Conservation (phyloP, 352 stramenopile species). For the Phytopythium litorale region DNA sequence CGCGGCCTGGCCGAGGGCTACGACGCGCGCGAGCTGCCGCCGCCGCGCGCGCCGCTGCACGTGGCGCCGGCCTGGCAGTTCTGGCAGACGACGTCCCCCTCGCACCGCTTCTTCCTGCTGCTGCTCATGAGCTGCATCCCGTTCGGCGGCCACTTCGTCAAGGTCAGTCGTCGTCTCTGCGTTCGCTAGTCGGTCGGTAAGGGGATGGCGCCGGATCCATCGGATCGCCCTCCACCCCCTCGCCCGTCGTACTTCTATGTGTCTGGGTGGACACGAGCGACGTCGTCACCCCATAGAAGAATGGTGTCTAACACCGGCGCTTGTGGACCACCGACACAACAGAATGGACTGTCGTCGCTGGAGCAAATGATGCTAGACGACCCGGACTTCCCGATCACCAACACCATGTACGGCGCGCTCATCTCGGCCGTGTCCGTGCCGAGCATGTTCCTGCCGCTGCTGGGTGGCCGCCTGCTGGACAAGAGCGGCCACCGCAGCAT, state of each 20-base stretch:
- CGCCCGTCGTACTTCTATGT: neutral
- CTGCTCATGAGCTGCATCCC: slow-evolving; percentile 84
- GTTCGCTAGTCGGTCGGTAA: neutral
- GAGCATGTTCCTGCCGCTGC: slow-evolving; percentile 80
- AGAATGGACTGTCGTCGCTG: slow-evolving; percentile 82
- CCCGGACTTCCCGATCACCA: slow-evolving; percentile 67
- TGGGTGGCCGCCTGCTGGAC: slow-evolving; percentile 74
- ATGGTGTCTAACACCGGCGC: neutral
- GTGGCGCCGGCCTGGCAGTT: slow-evolving; percentile 57
- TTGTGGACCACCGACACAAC: neutral
- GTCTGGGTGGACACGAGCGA: neutral
- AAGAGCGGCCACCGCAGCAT: slow-evolving; percentile 74
- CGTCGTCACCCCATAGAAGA: neutral
- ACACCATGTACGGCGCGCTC: slow-evolving; percentile 83
- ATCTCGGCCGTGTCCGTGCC: slow-evolving; percentile 78
- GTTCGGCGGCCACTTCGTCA: slow-evolving; percentile 86
- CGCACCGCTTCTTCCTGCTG: slow-evolving; percentile 78
- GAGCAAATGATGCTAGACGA: slow-evolving; percentile 81
- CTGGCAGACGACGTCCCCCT: slow-evolving; percentile 57
- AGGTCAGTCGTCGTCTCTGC: slow-evolving; percentile 22
- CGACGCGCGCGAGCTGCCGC: slow-evolving; percentile 7
- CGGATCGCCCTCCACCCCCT: neutral
- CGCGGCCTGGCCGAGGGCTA: neutral
- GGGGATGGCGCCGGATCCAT: neutral
- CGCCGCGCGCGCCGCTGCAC: slow-evolving; percentile 24